Percentiles rank a stretch among this genome's conserved stretches.
Evolutionary conservation across 345 rosid species (phyloP).

Genomic region (Stellera chamaejasme): DNA sequence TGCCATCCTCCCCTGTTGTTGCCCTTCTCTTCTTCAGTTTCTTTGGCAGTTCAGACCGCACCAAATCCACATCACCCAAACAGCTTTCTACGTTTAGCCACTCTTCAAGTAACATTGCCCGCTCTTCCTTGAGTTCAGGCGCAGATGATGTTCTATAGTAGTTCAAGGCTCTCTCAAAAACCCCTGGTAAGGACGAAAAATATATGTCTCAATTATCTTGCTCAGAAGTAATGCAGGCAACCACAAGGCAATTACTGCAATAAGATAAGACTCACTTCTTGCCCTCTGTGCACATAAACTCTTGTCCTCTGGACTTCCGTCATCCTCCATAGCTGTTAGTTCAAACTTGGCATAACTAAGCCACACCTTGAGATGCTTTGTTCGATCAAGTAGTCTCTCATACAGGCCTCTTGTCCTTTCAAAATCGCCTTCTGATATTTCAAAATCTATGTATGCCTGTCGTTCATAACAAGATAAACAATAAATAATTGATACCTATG

Average conservation of each 20-base stretch:
- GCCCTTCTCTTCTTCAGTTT: constrained; percentile 79
- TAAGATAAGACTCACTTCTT: constrained; percentile 48
- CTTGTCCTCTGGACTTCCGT: constrained; percentile 22
- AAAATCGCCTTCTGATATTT: constrained; percentile 71
- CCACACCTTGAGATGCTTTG: constrained; percentile 94
- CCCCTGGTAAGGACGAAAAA: constrained; percentile 24
- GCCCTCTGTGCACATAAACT: constrained; percentile 42
- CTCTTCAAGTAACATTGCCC: constrained; percentile 83
- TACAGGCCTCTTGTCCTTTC: constrained; percentile 62
- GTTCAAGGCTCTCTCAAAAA: constrained; percentile 63
- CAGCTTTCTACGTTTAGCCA: constrained; percentile 74
- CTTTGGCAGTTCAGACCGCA: constrained; percentile 69
- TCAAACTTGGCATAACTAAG: constrained; percentile 86
- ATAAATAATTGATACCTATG: constrained; percentile 3
- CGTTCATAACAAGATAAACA: constrained; percentile 9
- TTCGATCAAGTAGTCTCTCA: constrained; percentile 70
- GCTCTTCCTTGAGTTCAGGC: constrained; percentile 82
- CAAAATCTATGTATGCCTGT: constrained; percentile 93
- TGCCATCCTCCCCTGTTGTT: constrained; percentile 53
- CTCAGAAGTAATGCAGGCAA: constrained; percentile 1
- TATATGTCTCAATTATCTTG: constrained; percentile 2
- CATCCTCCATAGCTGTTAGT: constrained; percentile 49
- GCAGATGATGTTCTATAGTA: constrained; percentile 66
- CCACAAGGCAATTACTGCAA: constrained; percentile 1
- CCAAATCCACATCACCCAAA: constrained; percentile 52